Conservation (phyloP, 768 basidiomycete species). For the Rhizopogon salebrosus region DNA sequence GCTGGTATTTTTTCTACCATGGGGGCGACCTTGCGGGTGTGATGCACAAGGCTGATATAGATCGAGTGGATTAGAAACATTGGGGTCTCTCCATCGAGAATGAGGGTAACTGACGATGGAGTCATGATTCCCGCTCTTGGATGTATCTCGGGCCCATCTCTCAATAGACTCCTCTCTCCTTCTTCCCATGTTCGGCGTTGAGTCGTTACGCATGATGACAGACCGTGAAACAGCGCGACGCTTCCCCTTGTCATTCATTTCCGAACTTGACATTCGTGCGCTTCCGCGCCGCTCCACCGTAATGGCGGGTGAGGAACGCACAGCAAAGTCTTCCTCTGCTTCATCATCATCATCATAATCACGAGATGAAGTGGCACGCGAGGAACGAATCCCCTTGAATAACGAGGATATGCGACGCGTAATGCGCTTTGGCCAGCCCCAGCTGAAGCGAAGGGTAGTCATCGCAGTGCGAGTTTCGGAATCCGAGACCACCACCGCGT, state of each 20-base stretch:
- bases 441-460: slow-evolving; percentile 58
- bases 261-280: slow-evolving; percentile 9
- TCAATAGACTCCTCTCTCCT: slow-evolving; percentile 28
- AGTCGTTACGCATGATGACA: slow-evolving; percentile 15
- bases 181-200: slow-evolving; percentile 14
- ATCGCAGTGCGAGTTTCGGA: slow-evolving; percentile 75
- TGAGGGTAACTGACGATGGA: slow-evolving; percentile 23
- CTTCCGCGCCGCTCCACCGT: slow-evolving; percentile 16
- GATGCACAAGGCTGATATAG: slow-evolving; percentile 17
- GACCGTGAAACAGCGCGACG: slow-evolving; percentile 17
- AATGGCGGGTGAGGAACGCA: slow-evolving; percentile 26
- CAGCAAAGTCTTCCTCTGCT: slow-evolving; percentile 21
- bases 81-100: slow-evolving; percentile 13
- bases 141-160: slow-evolving; percentile 26
- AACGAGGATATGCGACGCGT: slow-evolving; percentile 44
- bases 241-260: slow-evolving; percentile 23
- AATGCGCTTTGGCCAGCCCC: slow-evolving; percentile 46
- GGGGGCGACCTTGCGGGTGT: slow-evolving; percentile 21
- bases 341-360: slow-evolving; percentile 15
- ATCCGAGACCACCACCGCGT: slow-evolving; percentile 59
- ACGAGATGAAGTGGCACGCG: slow-evolving; percentile 12
- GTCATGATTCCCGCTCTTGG: slow-evolving; percentile 4
- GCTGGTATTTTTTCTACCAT: slow-evolving; percentile 14
- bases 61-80: slow-evolving; percentile 8
- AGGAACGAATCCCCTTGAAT: slow-evolving; percentile 37